Base-by-base conservation (phyloP, 768 basidiomycete genomes). In the Crucibulum laeve region DNA sequence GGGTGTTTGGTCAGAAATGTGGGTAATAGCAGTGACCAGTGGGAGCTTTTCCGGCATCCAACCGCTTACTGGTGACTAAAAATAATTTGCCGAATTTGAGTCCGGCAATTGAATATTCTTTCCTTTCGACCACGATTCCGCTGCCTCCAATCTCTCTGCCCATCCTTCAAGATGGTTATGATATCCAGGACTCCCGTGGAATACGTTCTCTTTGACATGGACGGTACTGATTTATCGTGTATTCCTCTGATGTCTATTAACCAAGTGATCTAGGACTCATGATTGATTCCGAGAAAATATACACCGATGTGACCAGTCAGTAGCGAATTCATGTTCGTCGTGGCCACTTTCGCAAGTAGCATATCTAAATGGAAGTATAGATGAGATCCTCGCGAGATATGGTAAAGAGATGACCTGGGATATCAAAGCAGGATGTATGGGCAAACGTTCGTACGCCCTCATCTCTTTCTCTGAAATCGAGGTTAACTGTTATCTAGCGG, bases 361-460 rank as follows among this genome's bases (percentile, higher is more conserved):
- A 25, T 17, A 25, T 36, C 19, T 7, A n/a, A 42, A 25, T 8
- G 17, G 22, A 14, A 47, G 36, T 15, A 30, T 42, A 86, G 88
- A 91, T 65, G 72, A 79, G 21, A 82, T 91, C 40, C 77, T 94
- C 15, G 77, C 70, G 14, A 71, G 69, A 8, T 82, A 84, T 54
- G 88, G 87, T 21, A 82, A 80, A 48, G 64, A 77, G 49, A 87
- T 92, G 84, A 87, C 86, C 3, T 91, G 88, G 88, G 83, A 87
- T 44, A 88, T 91, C 45, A 91, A 91, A 57, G 82, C 86, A n/a
- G 86, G 84, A 0, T 77, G 86, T 45, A 92, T 91, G 90, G 90
- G 90, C 43, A 87, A 85, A 70, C 78, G 89, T 88, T 43, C 28
- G 25, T 15, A 11, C 11, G 7, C 17, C 28, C 14, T 33, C 36